Evolutionary conservation across 2,329 filamentous ascomycete species (phyloP).

Genomic region (Zymoseptoria tritici): DNA sequence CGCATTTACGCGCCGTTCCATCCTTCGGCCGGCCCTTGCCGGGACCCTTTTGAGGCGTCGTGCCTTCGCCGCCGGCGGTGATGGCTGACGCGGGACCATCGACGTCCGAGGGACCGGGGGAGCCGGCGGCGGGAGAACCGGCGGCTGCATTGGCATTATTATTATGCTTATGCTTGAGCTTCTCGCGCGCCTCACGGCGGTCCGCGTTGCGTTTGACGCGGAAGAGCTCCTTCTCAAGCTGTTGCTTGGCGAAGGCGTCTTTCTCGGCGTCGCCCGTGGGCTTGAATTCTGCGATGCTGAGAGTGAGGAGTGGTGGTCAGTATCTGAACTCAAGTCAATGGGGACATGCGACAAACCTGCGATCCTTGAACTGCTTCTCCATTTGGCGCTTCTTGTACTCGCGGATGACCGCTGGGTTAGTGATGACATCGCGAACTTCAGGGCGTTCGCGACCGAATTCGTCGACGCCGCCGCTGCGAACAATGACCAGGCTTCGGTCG

Average conservation of each 20-base stretch:
- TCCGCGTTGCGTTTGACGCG: constrained; percentile 89
- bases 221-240: constrained; percentile 65
- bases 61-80: constrained; percentile 14
- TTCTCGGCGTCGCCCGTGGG: constrained; percentile 61
- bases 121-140: constrained; percentile 37
- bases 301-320: neutral
- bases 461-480: constrained; percentile 54
- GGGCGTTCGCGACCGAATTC: constrained; percentile 50
- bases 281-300: constrained; percentile 51
- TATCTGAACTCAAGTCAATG: constrained; percentile 17
- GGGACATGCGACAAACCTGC: constrained; percentile 47
- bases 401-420: constrained; percentile 75
- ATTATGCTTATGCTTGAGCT: constrained; percentile 57
- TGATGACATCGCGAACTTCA: constrained; percentile 18
- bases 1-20: constrained; percentile 73
- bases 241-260: constrained; percentile 51
- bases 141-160: constrained; percentile 37
- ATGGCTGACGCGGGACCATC: constrained; percentile 32
- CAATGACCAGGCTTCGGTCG: constrained; percentile 66
- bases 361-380: constrained; percentile 61
- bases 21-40: constrained; percentile 52
- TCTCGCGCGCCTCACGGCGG: constrained; percentile 80
- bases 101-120: constrained; percentile 40
- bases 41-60: constrained; percentile 18
- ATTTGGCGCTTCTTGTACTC: constrained; percentile 77